phyloP scores from a whole-genome alignment of 1,284 basidiomycete genomes.

The Stygiomarasmius scandens region DNA sequence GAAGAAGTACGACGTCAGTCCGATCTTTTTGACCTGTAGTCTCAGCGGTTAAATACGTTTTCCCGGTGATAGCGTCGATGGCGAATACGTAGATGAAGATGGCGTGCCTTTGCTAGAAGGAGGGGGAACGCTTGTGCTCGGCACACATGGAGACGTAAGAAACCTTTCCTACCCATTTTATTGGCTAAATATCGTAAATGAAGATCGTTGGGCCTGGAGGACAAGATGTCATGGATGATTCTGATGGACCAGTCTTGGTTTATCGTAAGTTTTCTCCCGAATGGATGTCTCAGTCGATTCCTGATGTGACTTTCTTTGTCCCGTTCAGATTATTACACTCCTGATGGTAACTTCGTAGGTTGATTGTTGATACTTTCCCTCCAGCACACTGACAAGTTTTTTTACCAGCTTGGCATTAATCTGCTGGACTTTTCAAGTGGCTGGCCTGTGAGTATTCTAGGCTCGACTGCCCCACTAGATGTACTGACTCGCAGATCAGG shows the following conservation, averaged over 20 bases:
- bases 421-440: constrained; percentile 38
- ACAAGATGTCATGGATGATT: constrained; percentile 39
- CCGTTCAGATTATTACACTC: constrained; percentile 53
- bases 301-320: constrained; percentile 21
- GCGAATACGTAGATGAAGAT: constrained; percentile 50
- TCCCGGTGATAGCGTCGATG: constrained; percentile 32
- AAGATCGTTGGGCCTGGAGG: constrained; percentile 53
- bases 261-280: constrained; percentile 37
- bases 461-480: too few relatives aligned
- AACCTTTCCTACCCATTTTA: background rate
- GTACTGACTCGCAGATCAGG: too few relatives aligned
- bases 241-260: constrained; percentile 41
- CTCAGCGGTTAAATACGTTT: background rate
- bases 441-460: constrained; percentile 30
- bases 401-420: constrained; percentile 53
- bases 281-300: constrained; percentile 19
- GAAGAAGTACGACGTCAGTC: constrained; percentile 46
- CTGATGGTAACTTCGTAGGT: constrained; percentile 42
- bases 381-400: background rate
- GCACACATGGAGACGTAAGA: constrained; percentile 44
- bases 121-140: constrained; percentile 56
- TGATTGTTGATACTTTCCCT: background rate
- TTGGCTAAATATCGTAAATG: background rate
- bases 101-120: constrained; percentile 49
- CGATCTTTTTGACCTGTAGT: background rate